These are phyloP conservation scores for Fusarium odoratissimum DNA, from an alignment of 2,329 filamentous ascomycete species.

Conservation along the genomic window DNA sequence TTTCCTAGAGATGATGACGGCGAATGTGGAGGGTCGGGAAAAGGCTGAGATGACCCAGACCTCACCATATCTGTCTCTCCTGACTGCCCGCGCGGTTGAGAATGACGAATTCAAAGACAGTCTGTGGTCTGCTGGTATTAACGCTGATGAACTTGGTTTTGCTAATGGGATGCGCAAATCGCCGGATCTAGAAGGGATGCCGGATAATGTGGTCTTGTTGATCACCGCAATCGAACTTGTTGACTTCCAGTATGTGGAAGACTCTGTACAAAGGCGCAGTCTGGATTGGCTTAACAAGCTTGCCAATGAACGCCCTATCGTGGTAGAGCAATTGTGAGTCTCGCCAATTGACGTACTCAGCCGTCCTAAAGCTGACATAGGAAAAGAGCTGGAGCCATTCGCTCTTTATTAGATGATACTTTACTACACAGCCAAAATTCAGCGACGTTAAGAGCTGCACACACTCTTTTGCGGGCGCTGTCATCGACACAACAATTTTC, in stretches of 20 bases:
- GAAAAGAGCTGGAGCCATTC: slow-evolving; percentile 65
- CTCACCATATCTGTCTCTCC: slow-evolving; percentile 70
- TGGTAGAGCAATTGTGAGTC: slow-evolving; percentile 69
- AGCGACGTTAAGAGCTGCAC: slow-evolving; percentile 69
- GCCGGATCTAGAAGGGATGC: slow-evolving; percentile 57
- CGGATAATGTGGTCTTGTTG: slow-evolving; percentile 71
- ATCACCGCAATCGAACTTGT: slow-evolving; percentile 73
- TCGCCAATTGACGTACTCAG: slow-evolving; percentile 11
- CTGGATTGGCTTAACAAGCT: slow-evolving; percentile 70
- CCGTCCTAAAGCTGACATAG: background rate
- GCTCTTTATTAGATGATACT: slow-evolving; percentile 69
- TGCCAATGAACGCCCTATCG: slow-evolving; percentile 64
- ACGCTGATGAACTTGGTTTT: slow-evolving; percentile 51
- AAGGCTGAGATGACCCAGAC: slow-evolving; percentile 39
- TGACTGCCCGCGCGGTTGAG: slow-evolving; percentile 67
- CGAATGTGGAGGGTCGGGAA: slow-evolving; percentile 30
- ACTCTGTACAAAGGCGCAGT: slow-evolving; percentile 68
- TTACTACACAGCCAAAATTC: slow-evolving; percentile 72
- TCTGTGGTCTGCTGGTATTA: slow-evolving; percentile 69
- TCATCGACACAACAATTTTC: slow-evolving; percentile 65
- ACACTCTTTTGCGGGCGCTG: slow-evolving; percentile 66
- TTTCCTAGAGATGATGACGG: slow-evolving; percentile 61
- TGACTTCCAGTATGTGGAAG: slow-evolving; percentile 74
- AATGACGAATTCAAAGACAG: slow-evolving; percentile 71
- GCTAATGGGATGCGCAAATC: slow-evolving; percentile 41